Conservation (phyloP, 306 rosid species). For the Pyrus bretschneideri region DNA sequence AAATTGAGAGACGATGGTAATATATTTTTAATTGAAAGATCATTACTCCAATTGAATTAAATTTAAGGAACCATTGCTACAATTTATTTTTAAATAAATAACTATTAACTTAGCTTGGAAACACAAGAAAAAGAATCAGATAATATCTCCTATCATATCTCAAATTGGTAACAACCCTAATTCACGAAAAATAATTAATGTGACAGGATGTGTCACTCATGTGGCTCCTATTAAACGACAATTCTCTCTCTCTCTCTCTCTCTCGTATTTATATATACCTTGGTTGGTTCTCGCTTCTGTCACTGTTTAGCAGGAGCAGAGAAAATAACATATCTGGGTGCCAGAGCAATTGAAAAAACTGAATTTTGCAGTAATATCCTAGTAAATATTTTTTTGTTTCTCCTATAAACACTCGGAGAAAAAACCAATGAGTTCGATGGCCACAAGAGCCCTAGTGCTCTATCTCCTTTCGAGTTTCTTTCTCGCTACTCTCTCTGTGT, state of each 20-base stretch:
- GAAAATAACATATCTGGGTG: background rate
- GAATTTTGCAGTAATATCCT: background rate
- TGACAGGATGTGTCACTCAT: background rate
- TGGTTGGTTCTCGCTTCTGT: background rate
- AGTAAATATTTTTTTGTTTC: background rate
- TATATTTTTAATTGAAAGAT: too few relatives aligned
- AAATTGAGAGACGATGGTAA: too few relatives aligned
- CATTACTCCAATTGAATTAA: too few relatives aligned
- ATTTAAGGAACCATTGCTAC: too few relatives aligned
- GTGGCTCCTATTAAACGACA: background rate
- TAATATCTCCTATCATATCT: background rate
- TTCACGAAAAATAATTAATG: background rate
- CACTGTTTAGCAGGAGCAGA: background rate
- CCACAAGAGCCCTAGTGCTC: constrained; percentile 38
- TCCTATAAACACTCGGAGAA: background rate
- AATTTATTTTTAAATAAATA: too few relatives aligned
- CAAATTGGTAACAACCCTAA: background rate
- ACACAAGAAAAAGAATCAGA: background rate
- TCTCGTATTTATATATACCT: background rate
- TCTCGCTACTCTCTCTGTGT: constrained; percentile 41
- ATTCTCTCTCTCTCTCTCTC: too few relatives aligned
- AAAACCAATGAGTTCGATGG: constrained; percentile 21
- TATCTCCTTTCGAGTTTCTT: constrained; percentile 60
- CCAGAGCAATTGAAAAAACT: background rate
- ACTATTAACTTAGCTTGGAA: background rate